Base-by-base conservation (phyloP, 1,139 yeast species). In the Suhomyces bolitotheri region DNA sequence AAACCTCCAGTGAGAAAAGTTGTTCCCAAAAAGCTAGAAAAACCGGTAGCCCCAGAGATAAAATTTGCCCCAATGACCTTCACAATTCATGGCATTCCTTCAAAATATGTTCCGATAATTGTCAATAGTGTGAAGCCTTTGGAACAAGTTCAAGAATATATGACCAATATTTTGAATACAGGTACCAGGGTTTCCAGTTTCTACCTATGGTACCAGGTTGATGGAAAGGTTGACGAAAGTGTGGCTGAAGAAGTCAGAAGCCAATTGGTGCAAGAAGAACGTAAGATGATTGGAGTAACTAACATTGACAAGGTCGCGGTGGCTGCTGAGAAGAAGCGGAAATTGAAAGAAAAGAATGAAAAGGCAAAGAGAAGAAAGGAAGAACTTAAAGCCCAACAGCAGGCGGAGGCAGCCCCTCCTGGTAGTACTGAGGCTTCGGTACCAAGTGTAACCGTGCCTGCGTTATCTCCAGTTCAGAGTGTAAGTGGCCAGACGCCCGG, bases 141-240 rank as follows among this genome's bases (percentile, higher is more conserved):
- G 12, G 78, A 75, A 3, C 66, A 72, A 12, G 89, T 83, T 0
- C 77, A 71, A 38, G 60, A 63, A 14, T 63, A 71, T 22, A 89
- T 90, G 96, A 66, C 72, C 30, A 62, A 71, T 10, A 73, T 83
- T 1, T 56, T 88, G 41, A 64, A 67, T 10, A 65, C 62, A 12
- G 96, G 96, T 1, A 69, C 67, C 1, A 69, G 92, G 37, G 62
- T 80, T 5, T 65, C 82, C 6, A 76, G 76, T 23, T 78, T 78
- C 51, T 76, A 83, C 52, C 66, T 87, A 23, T 89, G 96, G 96
- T 86, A 82, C 50, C 88, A 86, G 50, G 71, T 89, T 14, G 96
- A 88, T 56, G 92, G 89, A 4, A 74, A 77, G 34, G 80, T 83
- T 42, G 92, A 83, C 51, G 88, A 80, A 41, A 51, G 56, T 2